Evolutionary conservation across 257 asterid species (phyloP).

Genomic region (Mitragyna speciosa): DNA sequence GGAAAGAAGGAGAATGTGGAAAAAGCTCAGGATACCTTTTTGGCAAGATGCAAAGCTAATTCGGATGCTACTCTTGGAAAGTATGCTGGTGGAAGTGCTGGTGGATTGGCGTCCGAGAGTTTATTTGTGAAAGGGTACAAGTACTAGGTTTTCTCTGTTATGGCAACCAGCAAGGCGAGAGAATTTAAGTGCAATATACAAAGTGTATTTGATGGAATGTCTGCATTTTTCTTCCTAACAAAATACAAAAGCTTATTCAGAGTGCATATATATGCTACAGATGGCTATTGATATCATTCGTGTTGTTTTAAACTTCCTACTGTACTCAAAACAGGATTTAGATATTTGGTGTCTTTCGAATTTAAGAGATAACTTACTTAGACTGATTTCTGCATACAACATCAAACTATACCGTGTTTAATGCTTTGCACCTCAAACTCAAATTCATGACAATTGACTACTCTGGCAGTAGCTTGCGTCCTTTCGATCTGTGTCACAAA

Average conservation of each 20-base stretch:
- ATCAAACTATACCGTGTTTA: too few species aligned
- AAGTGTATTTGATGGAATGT: neutral
- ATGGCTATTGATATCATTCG: neutral
- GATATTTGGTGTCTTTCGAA: too few species aligned
- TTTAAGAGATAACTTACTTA: neutral
- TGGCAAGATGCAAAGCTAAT: conserved; percentile 75
- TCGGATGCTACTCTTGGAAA: conserved; percentile 76
- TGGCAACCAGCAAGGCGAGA: neutral
- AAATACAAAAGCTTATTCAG: neutral
- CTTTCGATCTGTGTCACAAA: too few species aligned
- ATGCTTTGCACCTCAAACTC: too few species aligned
- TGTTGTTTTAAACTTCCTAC: neutral
- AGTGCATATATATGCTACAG: neutral
- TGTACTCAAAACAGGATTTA: too few species aligned
- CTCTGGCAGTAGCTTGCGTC: too few species aligned
- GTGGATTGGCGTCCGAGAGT: conserved; percentile 63
- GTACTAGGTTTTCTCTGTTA: conserved; percentile 29
- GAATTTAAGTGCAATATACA: neutral
- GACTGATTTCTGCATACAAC: neutral
- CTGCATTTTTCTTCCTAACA: neutral
- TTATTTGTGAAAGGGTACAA: conserved; percentile 60
- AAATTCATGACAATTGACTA: too few species aligned
- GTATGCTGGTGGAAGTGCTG: conserved; percentile 56
- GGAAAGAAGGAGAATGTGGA: conserved; percentile 75
- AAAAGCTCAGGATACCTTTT: conserved; percentile 64